These are phyloP conservation scores for Neonectria hederae DNA, from an alignment of 2,329 filamentous ascomycete genomes.

Conservation along the genomic window DNA sequence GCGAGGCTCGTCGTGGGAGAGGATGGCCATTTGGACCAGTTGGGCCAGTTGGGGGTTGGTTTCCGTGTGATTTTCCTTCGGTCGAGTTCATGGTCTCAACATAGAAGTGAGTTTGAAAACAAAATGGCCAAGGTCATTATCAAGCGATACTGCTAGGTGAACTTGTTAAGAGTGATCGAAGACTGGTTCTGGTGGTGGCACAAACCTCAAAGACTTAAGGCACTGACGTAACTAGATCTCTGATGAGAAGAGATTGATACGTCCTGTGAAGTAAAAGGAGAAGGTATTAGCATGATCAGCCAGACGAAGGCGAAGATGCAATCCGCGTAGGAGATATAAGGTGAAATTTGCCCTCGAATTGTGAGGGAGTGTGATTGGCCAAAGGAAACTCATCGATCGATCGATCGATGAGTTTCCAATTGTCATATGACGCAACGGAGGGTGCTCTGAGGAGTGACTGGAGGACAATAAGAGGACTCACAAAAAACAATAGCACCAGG, in stretches of 20 bases:
- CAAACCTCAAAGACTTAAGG: not conserved
- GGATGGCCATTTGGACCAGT: constrained; percentile 48
- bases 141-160: not conserved
- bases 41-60: constrained; percentile 36
- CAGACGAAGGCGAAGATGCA: constrained; percentile 7
- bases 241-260: not conserved
- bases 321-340: not conserved
- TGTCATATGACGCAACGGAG: constrained; percentile 40
- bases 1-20: constrained; percentile 55
- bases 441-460: constrained; percentile 11
- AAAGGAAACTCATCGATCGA: constrained; percentile 42
- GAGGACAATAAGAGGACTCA: constrained; percentile 28
- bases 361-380: constrained; percentile 38
- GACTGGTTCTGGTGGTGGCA: not conserved
- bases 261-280: not conserved
- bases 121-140: constrained; percentile 1
- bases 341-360: constrained; percentile 17
- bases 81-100: constrained; percentile 43
- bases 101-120: constrained; percentile 12
- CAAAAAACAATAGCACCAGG: constrained; percentile 4
- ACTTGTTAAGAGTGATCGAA: not conserved
- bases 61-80: constrained; percentile 35
- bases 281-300: constrained; percentile 24
- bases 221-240: not conserved
- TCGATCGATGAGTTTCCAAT: constrained; percentile 44